phyloP scores from a whole-genome alignment of 345 rosid genomes.

The Bruguiera sexangula region DNA sequence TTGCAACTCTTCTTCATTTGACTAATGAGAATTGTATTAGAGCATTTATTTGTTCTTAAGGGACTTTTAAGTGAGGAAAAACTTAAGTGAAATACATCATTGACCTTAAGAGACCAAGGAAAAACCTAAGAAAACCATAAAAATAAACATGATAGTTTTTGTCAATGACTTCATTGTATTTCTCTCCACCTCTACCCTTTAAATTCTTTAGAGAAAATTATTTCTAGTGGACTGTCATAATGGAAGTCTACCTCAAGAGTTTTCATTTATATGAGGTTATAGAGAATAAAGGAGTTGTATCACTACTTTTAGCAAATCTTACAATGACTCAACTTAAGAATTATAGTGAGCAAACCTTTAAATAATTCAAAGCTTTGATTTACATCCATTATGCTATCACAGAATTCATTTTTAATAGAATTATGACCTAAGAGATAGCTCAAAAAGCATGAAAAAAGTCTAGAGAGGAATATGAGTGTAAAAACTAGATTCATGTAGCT shows the following conservation, averaged over 20 bases:
- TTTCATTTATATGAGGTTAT: neutral
- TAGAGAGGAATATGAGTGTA: neutral
- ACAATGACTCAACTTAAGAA: neutral
- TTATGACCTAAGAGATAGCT: neutral
- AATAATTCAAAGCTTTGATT: neutral
- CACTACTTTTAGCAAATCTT: neutral
- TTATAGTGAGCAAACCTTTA: neutral
- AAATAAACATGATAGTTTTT: no score
- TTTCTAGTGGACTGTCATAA: neutral
- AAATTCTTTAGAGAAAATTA: neutral
- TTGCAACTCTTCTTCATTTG: no score
- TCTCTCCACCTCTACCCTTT: neutral
- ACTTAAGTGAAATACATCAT: no score
- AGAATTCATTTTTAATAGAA: neutral
- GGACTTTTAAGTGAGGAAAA: no score
- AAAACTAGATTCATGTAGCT: neutral
- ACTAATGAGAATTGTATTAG: no score
- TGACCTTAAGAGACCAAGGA: no score
- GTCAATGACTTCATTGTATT: no score
- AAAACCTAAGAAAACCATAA: no score
- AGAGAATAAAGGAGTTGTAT: neutral
- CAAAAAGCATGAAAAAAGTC: neutral
- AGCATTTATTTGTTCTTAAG: no score
- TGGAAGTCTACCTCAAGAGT: neutral
- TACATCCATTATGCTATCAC: neutral